Base-by-base conservation (phyloP, 345 rosid species). In the Kernera saxatilis region DNA sequence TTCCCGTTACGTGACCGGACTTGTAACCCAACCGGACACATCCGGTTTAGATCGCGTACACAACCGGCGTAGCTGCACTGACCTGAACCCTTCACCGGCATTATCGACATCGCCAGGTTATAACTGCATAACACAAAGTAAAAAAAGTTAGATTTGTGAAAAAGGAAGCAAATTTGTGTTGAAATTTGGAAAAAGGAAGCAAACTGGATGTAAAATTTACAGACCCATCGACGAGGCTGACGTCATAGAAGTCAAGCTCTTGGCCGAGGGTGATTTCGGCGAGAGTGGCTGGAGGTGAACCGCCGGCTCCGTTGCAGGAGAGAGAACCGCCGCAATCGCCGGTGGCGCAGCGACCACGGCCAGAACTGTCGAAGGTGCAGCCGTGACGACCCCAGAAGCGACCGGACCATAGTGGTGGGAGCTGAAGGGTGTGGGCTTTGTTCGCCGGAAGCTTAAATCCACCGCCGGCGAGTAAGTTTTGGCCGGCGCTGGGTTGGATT, bases 381-480 rank as follows among this genome's bases (percentile, higher is more conserved):
- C 93, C 94, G 46, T 91, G 97, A 29, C 97, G 90, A 35, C 97
- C 99, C 96, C 97, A 91, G 78, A 94, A 85, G 9, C 99, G 97
- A 49, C 99, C 96, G 0, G 97, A 89, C 99, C 97, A 94, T 11
- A 91, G 88, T 0, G 95, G 53, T 0, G 95, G 99, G 51, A 94
- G 84, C 3, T 56, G 79, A 29, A 91, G 65, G 33, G 90, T 43
- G 85, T 73, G 74, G 51, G 91, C 86, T 73, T 75, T 86, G 76
- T 83, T 86, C 2, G 88, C 85, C 7, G 80, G 80, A 7, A 91
- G 97, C 77, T 80, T 80, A 79, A 94, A 88, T 2, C 99, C 99
- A 0, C 99, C 99, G 0, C 85, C 84, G 22, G 97, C 91, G 4
- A 94, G 74, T 1, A 91, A 0, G 3, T 88, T 90, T 80, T 81